phyloP scores from a whole-genome alignment of 768 basidiomycete species.

The Xerocomus potaroensis region DNA sequence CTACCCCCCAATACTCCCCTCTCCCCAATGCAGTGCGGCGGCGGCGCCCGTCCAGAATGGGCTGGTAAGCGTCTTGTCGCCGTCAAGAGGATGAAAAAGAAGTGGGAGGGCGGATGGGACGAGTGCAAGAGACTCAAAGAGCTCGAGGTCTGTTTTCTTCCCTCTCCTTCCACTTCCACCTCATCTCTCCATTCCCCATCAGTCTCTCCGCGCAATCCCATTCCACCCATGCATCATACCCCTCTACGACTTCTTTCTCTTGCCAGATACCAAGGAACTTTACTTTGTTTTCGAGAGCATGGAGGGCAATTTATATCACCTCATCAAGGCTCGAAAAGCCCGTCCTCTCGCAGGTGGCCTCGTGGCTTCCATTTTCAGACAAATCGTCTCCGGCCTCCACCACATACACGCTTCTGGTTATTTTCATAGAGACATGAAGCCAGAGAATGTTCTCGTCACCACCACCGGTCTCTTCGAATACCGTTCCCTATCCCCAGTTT shows the following conservation, averaged over 20 bases:
- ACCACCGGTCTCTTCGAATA: conserved; percentile 96
- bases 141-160: conserved; percentile 66
- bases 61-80: conserved; percentile 92
- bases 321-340: conserved; percentile 95
- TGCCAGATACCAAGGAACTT: conserved; percentile 93
- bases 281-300: conserved; percentile 99
- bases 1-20: conserved; percentile 87
- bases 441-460: conserved; percentile 97
- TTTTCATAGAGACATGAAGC: conserved; percentile 99
- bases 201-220: conserved; percentile 94
- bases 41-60: conserved; percentile 91
- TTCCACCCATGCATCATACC: conserved; percentile 98
- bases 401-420: conserved; percentile 93
- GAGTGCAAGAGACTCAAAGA: conserved; percentile 95
- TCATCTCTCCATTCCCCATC: conserved; percentile 16
- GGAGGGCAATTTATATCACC: conserved; percentile 99
- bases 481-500: conserved; percentile 67
- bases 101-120: conserved; percentile 97
- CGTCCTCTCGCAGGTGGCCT: conserved; percentile 95
- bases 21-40: conserved; percentile 95
- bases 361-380: conserved; percentile 90
- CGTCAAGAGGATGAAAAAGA: conserved; percentile 97
- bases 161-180: conserved; percentile 9
- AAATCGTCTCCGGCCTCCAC: conserved; percentile 84
- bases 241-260: conserved; percentile 97